phyloP scores from a whole-genome alignment of 768 basidiomycete species.

The Kwoniella europaea region DNA sequence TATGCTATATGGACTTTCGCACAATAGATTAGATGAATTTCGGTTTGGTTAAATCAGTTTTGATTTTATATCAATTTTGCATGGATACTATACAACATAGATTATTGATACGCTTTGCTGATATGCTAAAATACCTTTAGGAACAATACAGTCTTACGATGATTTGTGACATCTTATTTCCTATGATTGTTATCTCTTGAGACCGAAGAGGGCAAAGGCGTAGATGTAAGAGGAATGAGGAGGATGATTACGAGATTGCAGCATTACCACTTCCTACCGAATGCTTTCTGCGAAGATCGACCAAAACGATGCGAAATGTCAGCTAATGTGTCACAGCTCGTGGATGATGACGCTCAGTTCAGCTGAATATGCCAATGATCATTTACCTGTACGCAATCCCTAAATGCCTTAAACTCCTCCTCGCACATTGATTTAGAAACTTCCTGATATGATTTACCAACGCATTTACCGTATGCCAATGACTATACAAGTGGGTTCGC shows the following conservation, averaged over 20 bases:
- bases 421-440: slow-evolving; percentile 81
- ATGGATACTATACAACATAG: slow-evolving; percentile 10
- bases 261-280: slow-evolving; percentile 26
- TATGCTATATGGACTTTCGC: neutral
- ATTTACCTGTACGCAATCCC: slow-evolving; percentile 80
- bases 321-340: too few species aligned
- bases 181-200: too few species aligned
- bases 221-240: too few species aligned
- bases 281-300: slow-evolving; percentile 17
- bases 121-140: neutral
- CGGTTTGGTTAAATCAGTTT: neutral
- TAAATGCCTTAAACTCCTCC: slow-evolving; percentile 82
- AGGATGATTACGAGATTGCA: neutral
- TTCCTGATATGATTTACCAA: slow-evolving; percentile 79
- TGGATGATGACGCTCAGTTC: neutral
- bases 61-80: slow-evolving; percentile 3
- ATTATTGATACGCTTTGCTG: neutral
- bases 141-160: too few species aligned
- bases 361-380: slow-evolving; percentile 16
- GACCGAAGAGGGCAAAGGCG: too few species aligned
- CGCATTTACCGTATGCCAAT: slow-evolving; percentile 82
- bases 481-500: slow-evolving; percentile 62
- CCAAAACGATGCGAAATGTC: too few species aligned
- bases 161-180: too few species aligned
- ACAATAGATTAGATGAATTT: neutral